A percentile compares a stretch with the other conserved stretches of the same genome.
Evolutionary conservation across 169 alveolate genomes (phyloP).

Genomic region (Prorocentrum cordatum): DNA sequence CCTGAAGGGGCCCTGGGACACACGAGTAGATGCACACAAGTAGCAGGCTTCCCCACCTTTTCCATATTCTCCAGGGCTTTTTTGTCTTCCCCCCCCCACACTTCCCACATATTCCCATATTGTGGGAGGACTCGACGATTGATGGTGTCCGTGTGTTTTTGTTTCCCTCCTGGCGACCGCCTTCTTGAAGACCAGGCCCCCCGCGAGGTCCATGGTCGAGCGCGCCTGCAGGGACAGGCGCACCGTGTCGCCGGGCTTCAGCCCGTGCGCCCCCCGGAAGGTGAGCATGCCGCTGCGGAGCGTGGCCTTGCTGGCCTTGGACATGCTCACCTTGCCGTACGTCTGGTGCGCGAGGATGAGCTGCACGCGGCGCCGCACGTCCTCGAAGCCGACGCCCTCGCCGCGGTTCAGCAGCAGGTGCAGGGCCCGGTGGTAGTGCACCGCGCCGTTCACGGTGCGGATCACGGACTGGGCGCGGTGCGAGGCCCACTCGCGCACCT

Average conservation of each 20-base stretch:
- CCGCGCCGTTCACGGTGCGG: conserved; percentile 54
- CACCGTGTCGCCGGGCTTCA: background rate
- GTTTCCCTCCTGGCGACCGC: no score
- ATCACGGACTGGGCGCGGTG: conserved; percentile 60
- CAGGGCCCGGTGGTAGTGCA: conserved; percentile 45
- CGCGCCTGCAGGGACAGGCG: conserved; percentile 32
- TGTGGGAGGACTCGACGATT: no score
- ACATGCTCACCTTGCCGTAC: conserved; percentile 33
- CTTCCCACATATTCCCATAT: no score
- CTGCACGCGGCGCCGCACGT: conserved; percentile 30
- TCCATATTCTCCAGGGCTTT: no score
- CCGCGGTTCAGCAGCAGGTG: background rate
- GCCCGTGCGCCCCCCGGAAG: conserved; percentile 33
- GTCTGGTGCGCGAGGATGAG: conserved; percentile 64
- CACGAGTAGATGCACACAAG: no score
- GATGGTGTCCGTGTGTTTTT: no score
- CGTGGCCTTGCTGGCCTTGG: conserved; percentile 34
- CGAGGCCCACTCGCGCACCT: conserved; percentile 56
- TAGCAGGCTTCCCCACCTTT: no score
- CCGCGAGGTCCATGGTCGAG: no score
- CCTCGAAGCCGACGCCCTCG: conserved; percentile 9
- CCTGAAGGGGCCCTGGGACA: no score
- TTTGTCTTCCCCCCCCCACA: no score
- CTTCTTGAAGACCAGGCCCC: no score
- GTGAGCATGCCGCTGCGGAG: conserved; percentile 29